Conservation (phyloP, 169 alveolate species). For the Plasmodium berghei region DNA sequence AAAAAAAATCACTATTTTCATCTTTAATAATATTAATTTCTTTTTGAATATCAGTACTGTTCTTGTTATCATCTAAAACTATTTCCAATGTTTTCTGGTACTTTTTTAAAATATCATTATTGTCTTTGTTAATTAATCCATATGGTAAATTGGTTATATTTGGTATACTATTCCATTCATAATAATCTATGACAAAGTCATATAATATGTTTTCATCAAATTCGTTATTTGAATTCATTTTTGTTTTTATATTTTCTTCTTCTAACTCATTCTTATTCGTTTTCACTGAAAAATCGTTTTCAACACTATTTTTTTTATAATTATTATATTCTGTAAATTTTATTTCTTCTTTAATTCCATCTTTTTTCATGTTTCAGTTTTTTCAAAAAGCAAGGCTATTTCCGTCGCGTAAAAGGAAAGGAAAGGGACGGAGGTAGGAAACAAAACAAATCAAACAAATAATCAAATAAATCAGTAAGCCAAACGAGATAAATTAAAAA, state of each 20-base stretch:
- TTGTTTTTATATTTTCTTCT: slow-evolving; percentile 26
- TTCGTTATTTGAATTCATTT: slow-evolving; percentile 3
- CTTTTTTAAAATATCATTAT: slow-evolving; percentile 2
- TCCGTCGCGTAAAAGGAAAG: background rate
- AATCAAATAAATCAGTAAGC: no score
- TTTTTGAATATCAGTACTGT: background rate
- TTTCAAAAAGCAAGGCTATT: background rate
- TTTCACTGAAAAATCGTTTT: slow-evolving; percentile 10
- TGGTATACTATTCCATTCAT: slow-evolving; percentile 66
- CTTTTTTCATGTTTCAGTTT: background rate
- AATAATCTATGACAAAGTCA: slow-evolving; percentile 45
- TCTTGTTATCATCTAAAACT: background rate
- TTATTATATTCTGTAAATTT: background rate
- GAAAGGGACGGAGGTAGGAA: no score
- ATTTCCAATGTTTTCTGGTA: background rate
- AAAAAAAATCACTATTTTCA: slow-evolving; percentile 2
- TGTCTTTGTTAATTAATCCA: slow-evolving; percentile 68
- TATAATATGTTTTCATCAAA: slow-evolving; percentile 14
- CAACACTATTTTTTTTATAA: slow-evolving; percentile 29
- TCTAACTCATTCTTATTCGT: slow-evolving; percentile 16
- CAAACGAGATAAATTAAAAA: no score
- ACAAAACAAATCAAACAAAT: no score
- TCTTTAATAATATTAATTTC: background rate
- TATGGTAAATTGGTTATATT: slow-evolving; percentile 38
- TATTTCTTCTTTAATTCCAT: background rate